These are phyloP conservation scores for Monosporascus sp. DNA, from an alignment of 2,329 filamentous ascomycete species.

Conservation along the genomic window DNA sequence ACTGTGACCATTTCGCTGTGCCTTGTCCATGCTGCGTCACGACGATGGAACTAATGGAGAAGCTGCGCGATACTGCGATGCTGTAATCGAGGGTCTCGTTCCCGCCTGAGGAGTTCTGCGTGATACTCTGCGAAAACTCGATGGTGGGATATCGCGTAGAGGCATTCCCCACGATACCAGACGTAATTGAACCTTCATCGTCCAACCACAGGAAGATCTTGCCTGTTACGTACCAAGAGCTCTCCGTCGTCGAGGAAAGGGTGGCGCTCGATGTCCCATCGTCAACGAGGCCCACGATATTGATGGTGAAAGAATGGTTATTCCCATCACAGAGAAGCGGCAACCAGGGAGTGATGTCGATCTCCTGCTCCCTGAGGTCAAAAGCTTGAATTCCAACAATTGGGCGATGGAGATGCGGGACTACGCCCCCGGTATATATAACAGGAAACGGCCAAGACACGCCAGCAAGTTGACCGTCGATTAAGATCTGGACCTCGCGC, in stretches of 20 bases:
- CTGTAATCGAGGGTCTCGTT: conserved; percentile 57
- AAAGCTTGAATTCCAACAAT: conserved; percentile 75
- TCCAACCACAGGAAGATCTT: conserved; percentile 78
- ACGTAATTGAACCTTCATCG: conserved; percentile 43
- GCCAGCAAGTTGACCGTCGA: conserved; percentile 68
- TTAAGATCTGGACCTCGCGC: conserved; percentile 70
- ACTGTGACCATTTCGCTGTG: conserved; percentile 49
- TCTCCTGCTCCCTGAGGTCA: conserved; percentile 72
- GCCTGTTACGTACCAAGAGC: conserved; percentile 69
- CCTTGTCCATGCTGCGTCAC: conserved; percentile 39
- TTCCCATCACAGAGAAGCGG: conserved; percentile 61
- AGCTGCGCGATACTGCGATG: conserved; percentile 47
- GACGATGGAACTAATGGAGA: conserved; percentile 49
- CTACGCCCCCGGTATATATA: conserved; percentile 76
- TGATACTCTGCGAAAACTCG: conserved; percentile 42
- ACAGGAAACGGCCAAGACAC: conserved; percentile 78
- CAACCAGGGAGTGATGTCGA: conserved; percentile 75
- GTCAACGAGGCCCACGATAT: conserved; percentile 60
- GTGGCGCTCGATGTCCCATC: conserved; percentile 38
- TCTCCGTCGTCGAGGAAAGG: conserved; percentile 52
- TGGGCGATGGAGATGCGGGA: conserved; percentile 71
- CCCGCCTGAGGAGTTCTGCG: conserved; percentile 40
- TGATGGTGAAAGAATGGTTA: conserved; percentile 62
- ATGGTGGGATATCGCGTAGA: conserved; percentile 36
- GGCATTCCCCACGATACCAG: conserved; percentile 34